Evolutionary conservation across 257 asterid genomes (phyloP).

Genomic region (Ehretia macrophylla): DNA sequence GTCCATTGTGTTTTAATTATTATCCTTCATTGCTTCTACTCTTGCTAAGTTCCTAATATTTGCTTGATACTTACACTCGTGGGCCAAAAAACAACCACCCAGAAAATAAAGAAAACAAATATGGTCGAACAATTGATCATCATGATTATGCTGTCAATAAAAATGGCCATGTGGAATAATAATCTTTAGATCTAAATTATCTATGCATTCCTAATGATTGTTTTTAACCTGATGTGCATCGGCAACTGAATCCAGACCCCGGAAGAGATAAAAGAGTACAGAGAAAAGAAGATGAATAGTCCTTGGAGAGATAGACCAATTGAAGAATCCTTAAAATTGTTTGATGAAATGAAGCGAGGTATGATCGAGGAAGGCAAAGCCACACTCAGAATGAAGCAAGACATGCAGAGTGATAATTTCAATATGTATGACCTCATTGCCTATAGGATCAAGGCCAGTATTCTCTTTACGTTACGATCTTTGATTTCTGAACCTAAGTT

Average conservation of each 20-base stretch:
- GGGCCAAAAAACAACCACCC: too few relatives aligned
- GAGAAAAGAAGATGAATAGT: slow-evolving; percentile 87
- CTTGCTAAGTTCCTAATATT: background rate
- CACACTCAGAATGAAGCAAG: slow-evolving; percentile 93
- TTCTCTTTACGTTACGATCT: background rate
- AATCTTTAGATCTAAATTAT: background rate
- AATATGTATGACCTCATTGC: slow-evolving; percentile 97
- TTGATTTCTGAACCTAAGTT: slow-evolving; percentile 4
- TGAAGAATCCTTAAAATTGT: slow-evolving; percentile 78
- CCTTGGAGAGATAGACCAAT: slow-evolving; percentile 93
- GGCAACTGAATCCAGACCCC: slow-evolving; percentile 43
- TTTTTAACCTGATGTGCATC: background rate
- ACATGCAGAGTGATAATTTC: slow-evolving; percentile 91
- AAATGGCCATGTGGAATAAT: background rate
- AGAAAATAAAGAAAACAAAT: background rate
- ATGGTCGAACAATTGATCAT: too few relatives aligned
- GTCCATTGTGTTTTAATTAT: background rate
- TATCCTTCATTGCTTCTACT: background rate
- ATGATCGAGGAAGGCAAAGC: slow-evolving; percentile 88
- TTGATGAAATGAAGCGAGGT: slow-evolving; percentile 83
- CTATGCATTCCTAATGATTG: background rate
- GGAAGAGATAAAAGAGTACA: slow-evolving; percentile 87
- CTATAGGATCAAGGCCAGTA: slow-evolving; percentile 83
- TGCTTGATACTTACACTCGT: background rate
- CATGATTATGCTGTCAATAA: background rate